phyloP scores from a whole-genome alignment of 1,284 basidiomycete species.

The Cerioporus squamosus region DNA sequence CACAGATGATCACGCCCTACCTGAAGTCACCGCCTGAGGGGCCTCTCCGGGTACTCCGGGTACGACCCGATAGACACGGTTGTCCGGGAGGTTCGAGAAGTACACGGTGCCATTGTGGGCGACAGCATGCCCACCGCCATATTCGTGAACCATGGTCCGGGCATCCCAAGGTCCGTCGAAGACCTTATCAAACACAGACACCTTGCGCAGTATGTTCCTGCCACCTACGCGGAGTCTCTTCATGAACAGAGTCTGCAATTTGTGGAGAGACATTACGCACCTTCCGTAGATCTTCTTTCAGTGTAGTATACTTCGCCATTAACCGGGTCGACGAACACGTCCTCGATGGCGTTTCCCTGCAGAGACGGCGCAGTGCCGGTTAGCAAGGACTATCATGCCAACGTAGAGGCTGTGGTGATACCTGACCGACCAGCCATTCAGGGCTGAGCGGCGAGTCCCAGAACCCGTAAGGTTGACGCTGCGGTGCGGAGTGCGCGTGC shows the following conservation, averaged over 20 bases:
- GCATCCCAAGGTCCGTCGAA: background rate
- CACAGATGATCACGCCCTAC: background rate
- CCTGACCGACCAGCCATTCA: constrained; percentile 46
- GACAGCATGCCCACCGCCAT: constrained; percentile 48
- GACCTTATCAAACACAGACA: background rate
- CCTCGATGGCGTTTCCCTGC: constrained; percentile 44
- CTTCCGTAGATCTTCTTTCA: constrained; percentile 56
- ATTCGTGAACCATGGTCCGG: constrained; percentile 34
- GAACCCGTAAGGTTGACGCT: constrained; percentile 31
- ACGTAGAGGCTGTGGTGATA: constrained; percentile 22
- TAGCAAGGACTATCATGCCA: background rate
- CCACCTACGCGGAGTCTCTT: background rate
- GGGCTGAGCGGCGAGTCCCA: constrained; percentile 36
- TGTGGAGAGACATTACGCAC: background rate
- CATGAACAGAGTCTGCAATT: background rate
- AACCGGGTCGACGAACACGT: constrained; percentile 52
- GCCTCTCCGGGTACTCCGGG: constrained; percentile 29
- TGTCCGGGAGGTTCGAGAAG: constrained; percentile 54
- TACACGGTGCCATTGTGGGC: constrained; percentile 48
- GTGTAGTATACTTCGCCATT: constrained; percentile 54
- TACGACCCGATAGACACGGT: constrained; percentile 49
- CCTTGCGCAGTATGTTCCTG: background rate
- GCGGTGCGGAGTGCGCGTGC: no score
- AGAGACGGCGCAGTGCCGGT: background rate
- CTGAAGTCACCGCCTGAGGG: constrained; percentile 19